Conservation (phyloP, 192 early-diverging fungal species). For the Backusella luteola region DNA sequence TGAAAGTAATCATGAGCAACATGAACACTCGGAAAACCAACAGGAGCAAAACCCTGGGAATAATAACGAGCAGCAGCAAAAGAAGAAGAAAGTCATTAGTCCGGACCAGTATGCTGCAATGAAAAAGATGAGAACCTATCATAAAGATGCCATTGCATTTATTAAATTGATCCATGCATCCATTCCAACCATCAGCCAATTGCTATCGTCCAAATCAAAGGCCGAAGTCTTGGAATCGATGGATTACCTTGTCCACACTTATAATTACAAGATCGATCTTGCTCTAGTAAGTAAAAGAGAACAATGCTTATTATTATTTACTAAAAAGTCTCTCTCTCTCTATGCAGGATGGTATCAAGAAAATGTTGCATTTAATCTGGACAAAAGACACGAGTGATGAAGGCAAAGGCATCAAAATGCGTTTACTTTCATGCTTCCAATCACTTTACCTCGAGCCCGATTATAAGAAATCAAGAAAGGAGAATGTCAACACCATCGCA, state of each 20-base stretch:
- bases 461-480: constrained; percentile 44
- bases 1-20: background rate
- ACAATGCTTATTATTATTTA: background rate
- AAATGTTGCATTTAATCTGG: constrained; percentile 97
- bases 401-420: constrained; percentile 66
- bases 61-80: background rate
- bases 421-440: constrained; percentile 77
- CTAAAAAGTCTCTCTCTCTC: background rate
- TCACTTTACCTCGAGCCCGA: constrained; percentile 76
- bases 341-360: constrained; percentile 76
- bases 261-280: constrained; percentile 82
- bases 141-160: constrained; percentile 87
- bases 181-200: constrained; percentile 74
- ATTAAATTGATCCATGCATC: constrained; percentile 76
- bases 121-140: constrained; percentile 66
- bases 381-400: constrained; percentile 69
- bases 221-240: constrained; percentile 94
- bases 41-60: background rate
- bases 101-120: background rate
- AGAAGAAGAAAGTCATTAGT: background rate
- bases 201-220: constrained; percentile 88
- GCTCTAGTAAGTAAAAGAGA: constrained; percentile 55
- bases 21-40: background rate
- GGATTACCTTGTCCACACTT: constrained; percentile 88
- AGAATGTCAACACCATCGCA: constrained; percentile 65